Evolutionary conservation across 1,139 yeast species (phyloP), one percentile per base, ranked within the genome.

Genomic region (Protomyces pachydermus): DNA sequence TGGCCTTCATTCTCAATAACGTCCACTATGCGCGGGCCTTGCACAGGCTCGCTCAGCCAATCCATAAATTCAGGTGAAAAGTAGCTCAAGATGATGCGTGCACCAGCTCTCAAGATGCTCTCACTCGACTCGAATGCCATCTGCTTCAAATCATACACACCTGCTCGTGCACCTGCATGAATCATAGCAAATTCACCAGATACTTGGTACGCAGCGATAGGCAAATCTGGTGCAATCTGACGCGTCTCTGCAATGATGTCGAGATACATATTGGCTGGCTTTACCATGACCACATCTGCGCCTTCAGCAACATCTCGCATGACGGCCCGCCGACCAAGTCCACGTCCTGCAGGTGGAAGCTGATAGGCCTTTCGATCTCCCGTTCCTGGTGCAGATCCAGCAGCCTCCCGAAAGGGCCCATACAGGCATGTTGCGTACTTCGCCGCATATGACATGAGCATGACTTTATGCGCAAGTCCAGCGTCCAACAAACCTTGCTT

Each of bases 331-430:
- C 96, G 87, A 16, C 98, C 98, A 67, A 93, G 81, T 0, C 98
- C 98, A 54, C 89, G 82, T 46, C 96, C 97, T 23, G 91, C 95
- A 1, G 93, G 84, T 12, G 99, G 99, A 68, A 93, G 81, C 77
- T 93, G 99, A 76, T 93, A 95, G 66, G 90, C 84, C 75, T 86
- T 88, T 74, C 99, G 83, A 76, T 93, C 97, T 61, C 99, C 99
- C 66, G 83, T 82, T 35, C 90, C 82, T 12, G 98, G 98, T 3
- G 86, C 81, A 62, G 96, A 87, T 45, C 96, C 95, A 4, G 98
- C 98, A 42, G 97, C 97, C 70, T 93, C 98, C 74, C 99, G 81
- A 79, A 93, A 93, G 2, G 99, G 99, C 0, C 99, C 99, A 74
- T 95, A 93, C 64, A 95, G 79, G 68, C 85, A 84, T 37, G 98